phyloP scores from a whole-genome alignment of 2,329 filamentous ascomycete species.

The Knufia petricola region DNA sequence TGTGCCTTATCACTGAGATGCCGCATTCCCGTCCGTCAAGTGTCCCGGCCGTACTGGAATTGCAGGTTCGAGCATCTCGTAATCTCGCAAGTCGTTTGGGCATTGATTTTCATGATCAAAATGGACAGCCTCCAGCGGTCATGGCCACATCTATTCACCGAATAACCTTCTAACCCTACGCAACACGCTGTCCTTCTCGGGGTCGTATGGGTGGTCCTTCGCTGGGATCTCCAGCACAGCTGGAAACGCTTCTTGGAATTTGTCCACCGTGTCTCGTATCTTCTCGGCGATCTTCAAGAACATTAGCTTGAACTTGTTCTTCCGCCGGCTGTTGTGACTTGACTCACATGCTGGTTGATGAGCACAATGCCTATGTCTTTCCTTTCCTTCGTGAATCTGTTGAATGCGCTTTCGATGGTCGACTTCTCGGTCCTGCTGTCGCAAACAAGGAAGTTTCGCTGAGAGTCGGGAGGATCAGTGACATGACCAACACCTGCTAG shows the following conservation, averaged over 20 bases:
- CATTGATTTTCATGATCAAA: no score
- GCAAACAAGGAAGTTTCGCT: slow-evolving; percentile 97
- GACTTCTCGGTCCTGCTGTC: slow-evolving; percentile 85
- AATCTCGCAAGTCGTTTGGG: no score
- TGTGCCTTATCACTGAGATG: no score
- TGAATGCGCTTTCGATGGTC: slow-evolving; percentile 81
- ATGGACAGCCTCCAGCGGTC: no score
- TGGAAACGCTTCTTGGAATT: slow-evolving; percentile 91
- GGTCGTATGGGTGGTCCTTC: slow-evolving; percentile 98
- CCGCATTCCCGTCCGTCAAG: no score
- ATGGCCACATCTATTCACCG: slow-evolving; percentile 43
- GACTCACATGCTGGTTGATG: slow-evolving; percentile 89
- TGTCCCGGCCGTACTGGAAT: background rate
- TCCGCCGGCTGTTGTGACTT: background rate
- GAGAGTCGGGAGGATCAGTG: slow-evolving; percentile 72
- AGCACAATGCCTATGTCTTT: slow-evolving; percentile 96
- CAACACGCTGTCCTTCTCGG: slow-evolving; percentile 95
- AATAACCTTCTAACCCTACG: slow-evolving; percentile 70
- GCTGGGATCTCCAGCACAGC: slow-evolving; percentile 92
- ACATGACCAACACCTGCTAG: slow-evolving; percentile 96
- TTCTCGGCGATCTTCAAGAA: slow-evolving; percentile 71
- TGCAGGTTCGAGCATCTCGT: background rate
- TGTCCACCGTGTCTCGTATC: slow-evolving; percentile 84
- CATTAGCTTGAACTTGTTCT: slow-evolving; percentile 9
- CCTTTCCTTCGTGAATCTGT: slow-evolving; percentile 74